Conservation (phyloP, 169 alveolate genomes). For the Plasmodium inui region DNA sequence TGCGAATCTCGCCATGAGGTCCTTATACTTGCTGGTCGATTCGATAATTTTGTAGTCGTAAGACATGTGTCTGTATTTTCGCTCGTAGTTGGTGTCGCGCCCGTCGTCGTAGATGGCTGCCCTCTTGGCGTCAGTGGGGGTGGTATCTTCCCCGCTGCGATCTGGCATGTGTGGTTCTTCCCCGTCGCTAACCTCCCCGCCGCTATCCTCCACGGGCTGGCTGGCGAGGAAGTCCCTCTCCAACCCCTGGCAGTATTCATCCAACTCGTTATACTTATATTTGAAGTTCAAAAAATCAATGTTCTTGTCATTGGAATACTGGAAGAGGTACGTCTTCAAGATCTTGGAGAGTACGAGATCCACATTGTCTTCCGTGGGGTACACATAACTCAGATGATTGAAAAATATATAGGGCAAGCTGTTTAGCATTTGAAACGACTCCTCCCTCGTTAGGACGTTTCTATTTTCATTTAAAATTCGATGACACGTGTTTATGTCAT, state of each 20-base stretch:
- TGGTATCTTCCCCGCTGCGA: not conserved
- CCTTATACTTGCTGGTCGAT: slow-evolving; percentile 34
- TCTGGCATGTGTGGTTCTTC: not conserved
- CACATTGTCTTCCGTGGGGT: slow-evolving; percentile 80
- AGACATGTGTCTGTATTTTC: slow-evolving; percentile 26
- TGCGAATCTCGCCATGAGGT: slow-evolving; percentile 17
- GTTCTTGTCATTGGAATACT: slow-evolving; percentile 76
- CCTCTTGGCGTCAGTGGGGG: not conserved
- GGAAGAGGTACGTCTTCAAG: slow-evolving; percentile 80
- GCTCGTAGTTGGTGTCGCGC: slow-evolving; percentile 22
- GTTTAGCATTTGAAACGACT: slow-evolving; percentile 77
- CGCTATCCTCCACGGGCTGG: not conserved
- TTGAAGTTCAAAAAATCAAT: slow-evolving; percentile 60
- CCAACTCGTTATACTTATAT: slow-evolving; percentile 51
- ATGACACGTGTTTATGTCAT: slow-evolving; percentile 82
- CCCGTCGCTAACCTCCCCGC: not conserved
- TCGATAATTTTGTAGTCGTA: slow-evolving; percentile 62
- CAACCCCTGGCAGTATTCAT: slow-evolving; percentile 38
- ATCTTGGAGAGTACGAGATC: slow-evolving; percentile 78
- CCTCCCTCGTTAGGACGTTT: slow-evolving; percentile 79
- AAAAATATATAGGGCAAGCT: slow-evolving; percentile 80
- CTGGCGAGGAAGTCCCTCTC: not conserved
- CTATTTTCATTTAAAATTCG: slow-evolving; percentile 80
- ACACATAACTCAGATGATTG: slow-evolving; percentile 76
- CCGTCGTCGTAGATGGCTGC: slow-evolving; percentile 24